Conservation (phyloP, 257 asterid genomes). For the Nicotiana sylvestris region DNA sequence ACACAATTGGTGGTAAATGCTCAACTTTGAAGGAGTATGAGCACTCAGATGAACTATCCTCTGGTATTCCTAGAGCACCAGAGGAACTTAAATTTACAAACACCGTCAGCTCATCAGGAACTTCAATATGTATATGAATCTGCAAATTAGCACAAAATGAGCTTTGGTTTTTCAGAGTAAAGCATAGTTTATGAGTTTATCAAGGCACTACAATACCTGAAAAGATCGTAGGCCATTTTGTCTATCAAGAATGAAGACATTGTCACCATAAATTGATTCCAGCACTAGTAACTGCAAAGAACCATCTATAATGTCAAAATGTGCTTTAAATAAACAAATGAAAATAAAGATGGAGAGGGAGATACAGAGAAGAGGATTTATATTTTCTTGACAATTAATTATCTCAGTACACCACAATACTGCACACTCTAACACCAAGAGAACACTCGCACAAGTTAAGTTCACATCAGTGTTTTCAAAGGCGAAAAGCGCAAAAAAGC, state of each 20-base stretch:
- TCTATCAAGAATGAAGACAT: slow-evolving; percentile 50
- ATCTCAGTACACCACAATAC: background rate
- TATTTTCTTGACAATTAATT: background rate
- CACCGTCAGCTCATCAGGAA: slow-evolving; percentile 47
- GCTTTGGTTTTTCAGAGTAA: slow-evolving; percentile 1
- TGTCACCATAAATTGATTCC: slow-evolving; percentile 81
- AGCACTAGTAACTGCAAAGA: slow-evolving; percentile 66
- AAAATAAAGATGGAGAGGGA: background rate
- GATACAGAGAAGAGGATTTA: background rate
- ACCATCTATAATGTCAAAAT: slow-evolving; percentile 8
- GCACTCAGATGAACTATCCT: slow-evolving; percentile 43
- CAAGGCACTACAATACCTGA: slow-evolving; percentile 45
- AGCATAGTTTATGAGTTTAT: background rate
- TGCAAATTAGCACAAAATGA: slow-evolving; percentile 26
- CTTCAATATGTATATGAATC: slow-evolving; percentile 67
- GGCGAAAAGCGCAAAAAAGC: too few relatives aligned
- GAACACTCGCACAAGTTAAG: background rate
- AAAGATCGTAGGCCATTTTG: slow-evolving; percentile 53
- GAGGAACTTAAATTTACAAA: slow-evolving; percentile 52
- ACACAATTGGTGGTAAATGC: slow-evolving; percentile 70
- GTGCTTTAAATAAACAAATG: background rate
- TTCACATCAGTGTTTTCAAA: too few relatives aligned
- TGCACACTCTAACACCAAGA: background rate
- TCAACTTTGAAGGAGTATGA: slow-evolving; percentile 66
- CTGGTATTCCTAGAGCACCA: slow-evolving; percentile 22